Evolutionary conservation across 192 early-diverging fungal species (phyloP), one percentile per base, ranked within the genome.

Genomic region (Backusella parvicylindrica): DNA sequence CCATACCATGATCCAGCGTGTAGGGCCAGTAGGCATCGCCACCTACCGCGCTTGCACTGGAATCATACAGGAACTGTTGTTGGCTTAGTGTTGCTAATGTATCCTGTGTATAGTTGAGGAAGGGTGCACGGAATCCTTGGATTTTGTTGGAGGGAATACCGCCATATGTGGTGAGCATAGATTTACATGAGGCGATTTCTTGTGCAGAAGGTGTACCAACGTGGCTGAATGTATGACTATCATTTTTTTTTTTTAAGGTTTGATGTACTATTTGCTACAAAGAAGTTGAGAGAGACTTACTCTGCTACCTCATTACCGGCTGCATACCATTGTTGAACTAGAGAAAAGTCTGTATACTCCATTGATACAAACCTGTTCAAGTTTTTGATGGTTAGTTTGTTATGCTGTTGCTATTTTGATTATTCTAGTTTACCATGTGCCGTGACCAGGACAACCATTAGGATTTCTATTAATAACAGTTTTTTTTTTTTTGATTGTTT

Each of bases 71-170:
- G 41, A 89, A 84, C 31, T 74, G 70, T 66, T 81, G 68, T 26
- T 82, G 50, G 11, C 75, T 79, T 36, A 91, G 33, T 26, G 56
- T 73, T 2, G 84, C 64, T 31, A 88, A 82, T 7, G 84, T 88
- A 1, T 74, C 71, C 41, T 82, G 70, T 16, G 84, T 79, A 71
- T 84, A 81, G 74, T 85, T 83, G 21, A 91, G 78, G 74, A 89
- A 89, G 8, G 91, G 91, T 15, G 89, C 83, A 69, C 91, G 89
- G 82, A 91, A 92, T n/a, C 91, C 91, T 37, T 31, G 68, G 32
- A 92, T 81, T 63, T 91, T 87, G 76, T 47, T 79, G 40, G 74
- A 71, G 0, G 90, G 90, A 32, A 92, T 79, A 66, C 90, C 90
- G 6, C 84, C 77, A 82, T 85, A 92, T 13, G 84, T 83, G 33